A percentile compares a stretch with the other conserved stretches of the same genome.
These are phyloP conservation scores for Acacia pycnantha DNA, from an alignment of 331 rosid species.

Conservation along the genomic window DNA sequence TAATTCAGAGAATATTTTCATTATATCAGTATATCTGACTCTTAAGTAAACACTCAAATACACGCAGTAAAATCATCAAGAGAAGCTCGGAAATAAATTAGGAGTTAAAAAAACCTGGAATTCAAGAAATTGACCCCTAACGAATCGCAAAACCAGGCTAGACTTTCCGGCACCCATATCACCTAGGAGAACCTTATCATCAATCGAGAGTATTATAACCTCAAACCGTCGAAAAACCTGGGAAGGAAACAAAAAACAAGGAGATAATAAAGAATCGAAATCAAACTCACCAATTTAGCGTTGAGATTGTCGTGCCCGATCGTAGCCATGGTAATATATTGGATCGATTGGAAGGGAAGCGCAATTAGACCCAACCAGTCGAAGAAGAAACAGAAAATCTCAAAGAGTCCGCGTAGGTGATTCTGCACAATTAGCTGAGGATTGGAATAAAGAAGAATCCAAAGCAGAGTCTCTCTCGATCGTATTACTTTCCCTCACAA, in stretches of 20 bases:
- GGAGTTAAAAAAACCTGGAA: slow-evolving; percentile 61
- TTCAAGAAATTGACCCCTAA: slow-evolving; percentile 90
- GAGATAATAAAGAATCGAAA: not conserved
- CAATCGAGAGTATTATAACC: not conserved
- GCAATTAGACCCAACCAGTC: slow-evolving; percentile 17
- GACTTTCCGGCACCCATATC: slow-evolving; percentile 99
- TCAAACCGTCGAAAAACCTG: not conserved
- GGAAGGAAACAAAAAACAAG: not conserved
- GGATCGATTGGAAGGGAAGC: slow-evolving; percentile 45
- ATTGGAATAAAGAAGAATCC: not conserved
- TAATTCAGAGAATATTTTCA: not conserved
- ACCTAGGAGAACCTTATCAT: slow-evolving; percentile 88
- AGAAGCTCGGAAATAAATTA: not conserved
- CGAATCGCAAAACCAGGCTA: slow-evolving; percentile 95
- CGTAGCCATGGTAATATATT: slow-evolving; percentile 49
- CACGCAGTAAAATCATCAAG: slow-evolving; percentile 4
- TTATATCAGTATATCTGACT: not conserved
- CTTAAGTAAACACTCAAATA: not conserved
- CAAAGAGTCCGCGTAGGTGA: not conserved
- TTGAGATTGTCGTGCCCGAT: slow-evolving; percentile 56
- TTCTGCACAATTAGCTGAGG: no score
- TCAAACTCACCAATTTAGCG: slow-evolving; percentile 49
- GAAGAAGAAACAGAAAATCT: not conserved
- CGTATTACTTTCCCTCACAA: slow-evolving; percentile 34
- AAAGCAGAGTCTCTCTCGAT: not conserved